Base-by-base conservation (phyloP, 306 rosid genomes). In the Cajanus cajan region DNA sequence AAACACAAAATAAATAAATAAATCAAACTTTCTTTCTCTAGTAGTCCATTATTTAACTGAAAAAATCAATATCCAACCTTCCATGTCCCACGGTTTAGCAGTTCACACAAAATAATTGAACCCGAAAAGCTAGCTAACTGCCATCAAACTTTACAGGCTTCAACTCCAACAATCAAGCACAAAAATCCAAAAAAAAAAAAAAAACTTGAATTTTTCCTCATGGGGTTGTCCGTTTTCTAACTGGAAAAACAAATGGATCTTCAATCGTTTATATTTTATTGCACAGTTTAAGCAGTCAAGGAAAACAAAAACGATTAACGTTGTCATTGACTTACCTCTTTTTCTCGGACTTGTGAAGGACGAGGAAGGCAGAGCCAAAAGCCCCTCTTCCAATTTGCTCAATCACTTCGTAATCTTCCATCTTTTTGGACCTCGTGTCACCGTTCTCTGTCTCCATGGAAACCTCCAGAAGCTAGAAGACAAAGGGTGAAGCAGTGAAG, bases 301-400 rank as follows among this genome's bases (percentile, higher is more conserved):
- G 64, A 65, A 28, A 28, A 28, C 31, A 28, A 3, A 28, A 28
- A 28, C 31, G 3, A 3, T 28, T 28, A 28, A 28, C 31, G 31
- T 28, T 18, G 48, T 22, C 1, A 57, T 34, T 24, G 43, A 36
- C 79, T 76, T 81, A 90, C 99, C 88, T 92, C 88, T 88, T 95
- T 57, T 86, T 88, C 89, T 95, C 92, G 43, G 83, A 76, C 88
- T 88, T 92, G 67, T 88, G 97, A 64, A 90, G 92, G 79, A 92
- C 96, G 47, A 95, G 96, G 82, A 88, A 95, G 31, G 98, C 92
- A 3, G 92, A 80, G 58, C 98, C 98, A 64, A 92, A 90, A 24
- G 98, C 91, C 51, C 98, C 98, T 78, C 98, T 88, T 6, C 98
- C 98, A 85, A 95, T 90, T 88, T 95, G 98, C 88, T 92, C 98